Evolutionary conservation across 164 flowering plant genomes (phyloP), one percentile per base, ranked within the genome.

Genomic region (Berberis thunbergii): DNA sequence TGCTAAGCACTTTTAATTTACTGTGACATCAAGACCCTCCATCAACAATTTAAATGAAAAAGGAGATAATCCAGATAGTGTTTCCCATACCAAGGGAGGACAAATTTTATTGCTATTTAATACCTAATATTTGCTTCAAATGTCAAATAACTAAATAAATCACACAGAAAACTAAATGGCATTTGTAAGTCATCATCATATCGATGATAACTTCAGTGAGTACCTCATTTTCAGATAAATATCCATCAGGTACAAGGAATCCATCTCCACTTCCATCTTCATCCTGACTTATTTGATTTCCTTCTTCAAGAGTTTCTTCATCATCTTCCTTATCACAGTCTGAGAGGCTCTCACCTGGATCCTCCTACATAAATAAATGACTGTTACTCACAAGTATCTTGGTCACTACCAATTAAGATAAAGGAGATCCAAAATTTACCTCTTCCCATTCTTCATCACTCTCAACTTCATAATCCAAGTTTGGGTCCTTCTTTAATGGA

Each of bases 391-490:
- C 26, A 5, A 7, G 49, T 43, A 42, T 45, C 52, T 26, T 59
- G 8, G 59, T 43, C 62, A 58, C n/a, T 39, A 42, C n/a, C 6
- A 43, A 10, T 41, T 8, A 41, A 11, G 44, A 2, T 42, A 58
- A 58, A 43, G 6, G 44, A 49, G 40, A 38, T 40, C 41, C 2
- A 61, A 1, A 13, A 7, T 46, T 12, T 80, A 95, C 99, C 99
- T 91, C 99, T 73, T 86, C 98, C 99, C 99, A 95, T 75, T 95
- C 98, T 74, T 89, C 98, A 71, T 95, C 99, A 71, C 99, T 95
- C 68, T 91, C 98, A 71, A 84, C 67, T 43, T 91, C 94, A 76
- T 95, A 95, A 70, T 95, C 97, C 77, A 95, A 62, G 39, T 84
- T 83, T 10, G 96, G 89, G 53, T 91, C 99, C 84, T 81, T 87